Base-by-base conservation (phyloP, 441 rosid species). In the Erysimum pusillum region DNA sequence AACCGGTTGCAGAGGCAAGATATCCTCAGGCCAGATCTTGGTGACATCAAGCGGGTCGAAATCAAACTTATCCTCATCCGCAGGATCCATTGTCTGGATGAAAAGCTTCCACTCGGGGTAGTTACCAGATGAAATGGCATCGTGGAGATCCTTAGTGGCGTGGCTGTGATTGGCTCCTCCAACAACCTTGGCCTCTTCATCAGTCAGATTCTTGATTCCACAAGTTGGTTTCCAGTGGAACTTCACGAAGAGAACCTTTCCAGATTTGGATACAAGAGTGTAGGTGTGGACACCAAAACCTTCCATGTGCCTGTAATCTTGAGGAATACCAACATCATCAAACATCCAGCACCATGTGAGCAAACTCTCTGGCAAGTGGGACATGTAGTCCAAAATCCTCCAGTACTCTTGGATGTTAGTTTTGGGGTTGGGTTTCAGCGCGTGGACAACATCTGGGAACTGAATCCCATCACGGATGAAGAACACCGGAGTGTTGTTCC, bases 151-250 rank as follows among this genome's bases (percentile, higher is more conserved):
- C 76, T 91, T 84, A 62, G 98, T 92, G 3, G 99, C 99, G 77
- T 94, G 99, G 76, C 99, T 94, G 82, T 94, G 99, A 78, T 94
- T 94, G 56, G 98, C 76, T 65, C 98, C 99, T 77, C 98, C 99
- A 77, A 92, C 90, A 60, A 78, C 88, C 53, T 89, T 79, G 17
- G 98, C 98, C 71, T 92, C 98, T 63, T 95, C 98, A 73, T 95
- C 99, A 78, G 91, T 76, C 71, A 95, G 77, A 75, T 85, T 87
- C 89, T 91, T 90, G 58, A 95, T 93, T 46, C 98, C 99, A 75
- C 94, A 91, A 71, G 99, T 89, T 39, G 99, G 96, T 70, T 84
- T 88, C 99, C 99, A 95, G 8, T 95, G 99, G 85, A 95, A 95
- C 79, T 92, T 91, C 57, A 95, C 99, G 48, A 87, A 91, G 72